Evolutionary conservation across 2,329 filamentous ascomycete genomes (phyloP), one percentile per base, ranked within the genome.

Genomic region (Pleomassaria siparia): DNA sequence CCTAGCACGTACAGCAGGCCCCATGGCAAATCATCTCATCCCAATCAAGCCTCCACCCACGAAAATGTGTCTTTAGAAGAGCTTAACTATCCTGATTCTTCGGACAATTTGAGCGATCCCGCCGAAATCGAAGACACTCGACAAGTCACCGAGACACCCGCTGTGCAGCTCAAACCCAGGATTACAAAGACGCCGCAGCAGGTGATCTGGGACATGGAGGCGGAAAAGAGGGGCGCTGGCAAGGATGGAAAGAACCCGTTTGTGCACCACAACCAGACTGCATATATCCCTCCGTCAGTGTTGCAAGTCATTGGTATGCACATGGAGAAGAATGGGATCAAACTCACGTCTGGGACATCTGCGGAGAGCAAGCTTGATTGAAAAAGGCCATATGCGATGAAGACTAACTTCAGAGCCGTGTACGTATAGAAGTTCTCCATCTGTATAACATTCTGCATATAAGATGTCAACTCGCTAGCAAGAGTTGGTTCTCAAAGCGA

Each of bases 261-360:
- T 24, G 15, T 13, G 35, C 35, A 37, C 24, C 35, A 37, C n/a
- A 37, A 37, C n/a, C 35, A 37, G n/a, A 4, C 18, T 10, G 18
- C 25, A 20, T 25, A 45, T 13, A 59, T 66, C 8, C 51, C 68
- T 18, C 60, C 64, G 4, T 70, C 72, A 30, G 63, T 76, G 50
- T 54, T 77, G 47, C 65, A 61, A 8, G 70, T 59, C 42, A 70
- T 77, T 50, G 74, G 74, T 24, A 60, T 71, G 58, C 63, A 74
- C 44, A 75, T 77, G 53, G 43, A 47, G 44, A 50, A 56, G 28
- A 63, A 62, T 43, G 47, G 49, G 7, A 47, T 53, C 4, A 60
- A 59, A 12, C 18, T 15, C 13, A 11, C n/a, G 18, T 13, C 35
- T 5, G 13, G 20, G 35, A 37, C 13, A 13, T 3, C 18, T 10